Conservation (phyloP, 192 early-diverging fungal genomes). For the Rhizophagus prolifer region DNA sequence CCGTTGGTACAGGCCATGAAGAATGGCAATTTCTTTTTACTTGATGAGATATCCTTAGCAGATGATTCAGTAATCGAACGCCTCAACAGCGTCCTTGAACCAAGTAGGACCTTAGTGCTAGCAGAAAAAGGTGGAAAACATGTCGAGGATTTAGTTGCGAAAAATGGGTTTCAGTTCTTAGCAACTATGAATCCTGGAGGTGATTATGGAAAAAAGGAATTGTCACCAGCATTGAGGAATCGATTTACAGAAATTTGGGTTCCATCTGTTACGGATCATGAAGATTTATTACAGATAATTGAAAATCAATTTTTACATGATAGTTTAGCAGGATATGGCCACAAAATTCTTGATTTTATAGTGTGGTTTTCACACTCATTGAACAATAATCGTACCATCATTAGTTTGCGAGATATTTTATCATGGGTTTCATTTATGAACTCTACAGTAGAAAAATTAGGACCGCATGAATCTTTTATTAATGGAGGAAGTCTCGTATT, state of each 20-base stretch:
- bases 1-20: conserved; percentile 90
- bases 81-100: conserved; percentile 93
- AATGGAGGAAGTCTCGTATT: conserved; percentile 92
- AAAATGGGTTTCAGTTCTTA: conserved; percentile 80
- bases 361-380: conserved; percentile 70
- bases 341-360: conserved; percentile 78
- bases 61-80: conserved; percentile 98
- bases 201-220: conserved; percentile 98
- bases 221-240: conserved; percentile 95
- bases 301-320: conserved; percentile 46
- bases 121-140: conserved; percentile 85
- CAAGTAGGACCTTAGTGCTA: conserved; percentile 76
- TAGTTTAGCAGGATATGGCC: conserved; percentile 46
- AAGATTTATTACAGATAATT: conserved; percentile 74
- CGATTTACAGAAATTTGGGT: conserved; percentile 99
- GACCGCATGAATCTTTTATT: conserved; percentile 56
- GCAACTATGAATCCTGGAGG: conserved; percentile 99
- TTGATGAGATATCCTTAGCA: conserved; percentile 98
- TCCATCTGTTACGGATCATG: conserved; percentile 73
- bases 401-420: conserved; percentile 89
- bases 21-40: conserved; percentile 82
- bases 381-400: conserved; percentile 52
- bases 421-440: conserved; percentile 89
- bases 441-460: conserved; percentile 48
- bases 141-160: conserved; percentile 69